These are phyloP conservation scores for Tulasnella sp. DNA, from an alignment of 768 basidiomycete genomes.

Conservation along the genomic window DNA sequence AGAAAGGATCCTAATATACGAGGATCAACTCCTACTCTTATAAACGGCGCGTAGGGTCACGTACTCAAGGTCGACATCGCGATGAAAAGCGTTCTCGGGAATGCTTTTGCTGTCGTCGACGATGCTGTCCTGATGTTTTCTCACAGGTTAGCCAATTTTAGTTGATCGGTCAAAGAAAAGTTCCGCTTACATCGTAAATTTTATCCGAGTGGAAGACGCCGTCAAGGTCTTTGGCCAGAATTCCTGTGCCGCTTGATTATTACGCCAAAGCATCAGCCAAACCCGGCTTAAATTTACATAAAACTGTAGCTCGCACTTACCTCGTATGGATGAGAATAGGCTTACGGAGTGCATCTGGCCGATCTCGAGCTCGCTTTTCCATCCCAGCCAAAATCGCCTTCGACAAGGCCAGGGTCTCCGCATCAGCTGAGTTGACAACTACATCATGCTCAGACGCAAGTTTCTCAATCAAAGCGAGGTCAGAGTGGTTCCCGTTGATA, in stretches of 20 bases:
- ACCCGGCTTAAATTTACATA: neutral
- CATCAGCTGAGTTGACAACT: slow-evolving; percentile 33
- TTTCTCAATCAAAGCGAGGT: slow-evolving; percentile 25
- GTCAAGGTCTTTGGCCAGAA: slow-evolving; percentile 27
- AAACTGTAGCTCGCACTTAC: neutral
- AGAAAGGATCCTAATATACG: slow-evolving; percentile 30
- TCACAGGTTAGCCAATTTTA: neutral
- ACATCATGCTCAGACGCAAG: slow-evolving; percentile 29
- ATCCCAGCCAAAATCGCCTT: slow-evolving; percentile 32
- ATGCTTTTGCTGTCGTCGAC: slow-evolving; percentile 33
- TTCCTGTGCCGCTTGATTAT: slow-evolving; percentile 26
- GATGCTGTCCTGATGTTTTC: slow-evolving; percentile 30
- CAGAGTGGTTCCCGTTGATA: slow-evolving; percentile 22
- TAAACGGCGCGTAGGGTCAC: neutral
- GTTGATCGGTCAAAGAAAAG: too few species aligned
- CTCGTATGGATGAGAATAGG: slow-evolving; percentile 35
- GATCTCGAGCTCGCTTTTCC: slow-evolving; percentile 22
- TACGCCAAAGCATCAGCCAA: slow-evolving; percentile 20
- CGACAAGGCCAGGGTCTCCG: slow-evolving; percentile 32
- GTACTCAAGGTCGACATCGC: slow-evolving; percentile 33
- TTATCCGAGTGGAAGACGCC: slow-evolving; percentile 31
- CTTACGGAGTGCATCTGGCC: slow-evolving; percentile 11
- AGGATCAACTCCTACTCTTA: neutral
- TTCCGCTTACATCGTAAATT: slow-evolving; percentile 31
- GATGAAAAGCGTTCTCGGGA: slow-evolving; percentile 30